Evolutionary conservation across 108 stramenopile species (phyloP).

Genomic region (Cyclotella cryptica): DNA sequence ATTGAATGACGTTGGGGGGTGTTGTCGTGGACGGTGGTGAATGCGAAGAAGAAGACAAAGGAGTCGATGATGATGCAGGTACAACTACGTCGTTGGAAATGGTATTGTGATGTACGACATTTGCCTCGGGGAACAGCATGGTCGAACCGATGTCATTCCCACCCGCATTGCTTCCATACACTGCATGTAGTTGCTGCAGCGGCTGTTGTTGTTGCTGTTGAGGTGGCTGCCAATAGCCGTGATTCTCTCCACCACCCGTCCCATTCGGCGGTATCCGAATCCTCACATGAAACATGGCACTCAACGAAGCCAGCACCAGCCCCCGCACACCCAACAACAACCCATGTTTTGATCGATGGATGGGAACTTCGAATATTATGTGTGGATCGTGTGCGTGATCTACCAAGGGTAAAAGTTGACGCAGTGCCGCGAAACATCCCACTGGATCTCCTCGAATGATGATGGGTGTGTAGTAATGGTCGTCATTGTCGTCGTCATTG

Average conservation of each 20-base stretch:
- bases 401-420: slow-evolving; percentile 41
- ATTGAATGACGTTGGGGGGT: slow-evolving; percentile 47
- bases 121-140: slow-evolving; percentile 30
- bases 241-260: neutral
- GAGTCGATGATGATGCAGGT: too few species aligned
- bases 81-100: neutral
- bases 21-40: neutral
- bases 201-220: too few species aligned
- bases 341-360: slow-evolving; percentile 61
- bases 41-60: too few species aligned
- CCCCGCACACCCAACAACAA: slow-evolving; percentile 72
- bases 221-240: slow-evolving; percentile 24
- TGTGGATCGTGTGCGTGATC: slow-evolving; percentile 35
- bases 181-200: too few species aligned
- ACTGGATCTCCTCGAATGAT: slow-evolving; percentile 73
- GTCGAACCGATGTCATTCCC: slow-evolving; percentile 20
- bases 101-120: neutral
- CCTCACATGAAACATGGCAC: slow-evolving; percentile 61
- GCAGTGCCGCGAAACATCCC: slow-evolving; percentile 55
- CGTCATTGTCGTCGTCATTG: slow-evolving; percentile 28
- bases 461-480: slow-evolving; percentile 71
- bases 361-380: slow-evolving; percentile 61
- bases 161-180: too few species aligned
- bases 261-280: slow-evolving; percentile 77
- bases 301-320: slow-evolving; percentile 54